phyloP scores from a whole-genome alignment of 2,329 filamentous ascomycete genomes.

The Xylariaceae sp. region DNA sequence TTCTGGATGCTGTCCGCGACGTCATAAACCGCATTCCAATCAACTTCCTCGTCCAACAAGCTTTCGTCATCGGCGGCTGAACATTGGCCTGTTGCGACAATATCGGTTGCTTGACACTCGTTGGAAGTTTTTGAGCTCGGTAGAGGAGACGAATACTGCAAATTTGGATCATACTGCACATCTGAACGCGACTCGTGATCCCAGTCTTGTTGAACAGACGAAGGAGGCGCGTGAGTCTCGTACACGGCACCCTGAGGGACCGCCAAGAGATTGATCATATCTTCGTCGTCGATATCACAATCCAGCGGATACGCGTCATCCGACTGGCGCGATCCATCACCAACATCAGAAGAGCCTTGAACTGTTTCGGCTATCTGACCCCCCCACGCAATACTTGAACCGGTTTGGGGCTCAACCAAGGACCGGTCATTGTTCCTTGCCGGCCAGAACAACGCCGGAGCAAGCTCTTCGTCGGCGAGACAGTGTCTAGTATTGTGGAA shows the following conservation, averaged over 20 bases:
- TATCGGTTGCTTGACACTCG: not conserved
- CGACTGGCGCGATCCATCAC: not conserved
- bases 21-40: slow-evolving; percentile 37
- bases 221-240: slow-evolving; percentile 27
- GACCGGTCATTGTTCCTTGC: not conserved
- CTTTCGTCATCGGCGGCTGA: slow-evolving; percentile 19
- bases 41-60: slow-evolving; percentile 38
- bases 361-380: not conserved
- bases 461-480: not conserved
- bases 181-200: slow-evolving; percentile 34
- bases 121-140: not conserved
- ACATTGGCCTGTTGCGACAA: not conserved
- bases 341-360: not conserved
- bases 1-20: slow-evolving; percentile 16
- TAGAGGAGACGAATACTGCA: slow-evolving; percentile 35
- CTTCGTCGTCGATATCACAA: slow-evolving; percentile 25
- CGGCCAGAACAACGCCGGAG: not conserved
- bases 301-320: slow-evolving; percentile 28
- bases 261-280: slow-evolving; percentile 24
- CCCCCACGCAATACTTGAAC: not conserved
- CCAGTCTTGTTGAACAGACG: slow-evolving; percentile 34
- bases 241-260: slow-evolving; percentile 2
- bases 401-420: not conserved
- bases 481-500: not conserved
- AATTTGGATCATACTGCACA: slow-evolving; percentile 35